Evolutionary conservation across 2,329 filamentous ascomycete species (phyloP).

Genomic region (Zelopaecilomyces penicillatus): DNA sequence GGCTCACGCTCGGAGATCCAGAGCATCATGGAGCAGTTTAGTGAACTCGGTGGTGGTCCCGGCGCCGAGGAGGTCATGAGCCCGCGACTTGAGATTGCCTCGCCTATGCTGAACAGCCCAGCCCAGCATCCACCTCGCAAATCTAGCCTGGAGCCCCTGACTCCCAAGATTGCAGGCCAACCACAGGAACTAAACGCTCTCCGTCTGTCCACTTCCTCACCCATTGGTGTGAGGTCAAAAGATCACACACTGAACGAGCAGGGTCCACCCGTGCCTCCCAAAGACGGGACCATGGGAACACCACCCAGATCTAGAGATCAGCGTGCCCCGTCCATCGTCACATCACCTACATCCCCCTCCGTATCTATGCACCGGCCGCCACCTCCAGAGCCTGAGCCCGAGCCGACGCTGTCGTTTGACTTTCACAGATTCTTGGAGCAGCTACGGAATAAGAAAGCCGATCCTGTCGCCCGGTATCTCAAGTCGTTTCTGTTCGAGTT

Average conservation of each 20-base stretch:
- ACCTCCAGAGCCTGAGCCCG: slow-evolving; percentile 66
- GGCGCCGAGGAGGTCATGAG: slow-evolving; percentile 85
- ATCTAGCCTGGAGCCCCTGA: slow-evolving; percentile 73
- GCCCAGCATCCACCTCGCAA: slow-evolving; percentile 70
- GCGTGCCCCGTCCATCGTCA: slow-evolving; percentile 19
- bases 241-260: slow-evolving; percentile 35
- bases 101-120: slow-evolving; percentile 61
- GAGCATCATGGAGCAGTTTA: slow-evolving; percentile 95
- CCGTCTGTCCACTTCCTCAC: slow-evolving; percentile 31
- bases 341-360: slow-evolving; percentile 37
- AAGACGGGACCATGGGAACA: slow-evolving; percentile 42
- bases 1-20: slow-evolving; percentile 81
- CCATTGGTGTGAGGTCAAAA: slow-evolving; percentile 28
- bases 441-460: slow-evolving; percentile 90
- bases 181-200: slow-evolving; percentile 39
- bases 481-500: slow-evolving; percentile 94
- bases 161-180: slow-evolving; percentile 40
- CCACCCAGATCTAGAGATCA: slow-evolving; percentile 31
- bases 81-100: slow-evolving; percentile 73
- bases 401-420: slow-evolving; percentile 84
- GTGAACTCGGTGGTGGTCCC: slow-evolving; percentile 62
- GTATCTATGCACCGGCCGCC: slow-evolving; percentile 53
- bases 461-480: slow-evolving; percentile 90
- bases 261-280: slow-evolving; percentile 51
- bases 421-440: slow-evolving; percentile 97